Base-by-base conservation (phyloP, 1,284 basidiomycete species). In the Phlebopus sp. region DNA sequence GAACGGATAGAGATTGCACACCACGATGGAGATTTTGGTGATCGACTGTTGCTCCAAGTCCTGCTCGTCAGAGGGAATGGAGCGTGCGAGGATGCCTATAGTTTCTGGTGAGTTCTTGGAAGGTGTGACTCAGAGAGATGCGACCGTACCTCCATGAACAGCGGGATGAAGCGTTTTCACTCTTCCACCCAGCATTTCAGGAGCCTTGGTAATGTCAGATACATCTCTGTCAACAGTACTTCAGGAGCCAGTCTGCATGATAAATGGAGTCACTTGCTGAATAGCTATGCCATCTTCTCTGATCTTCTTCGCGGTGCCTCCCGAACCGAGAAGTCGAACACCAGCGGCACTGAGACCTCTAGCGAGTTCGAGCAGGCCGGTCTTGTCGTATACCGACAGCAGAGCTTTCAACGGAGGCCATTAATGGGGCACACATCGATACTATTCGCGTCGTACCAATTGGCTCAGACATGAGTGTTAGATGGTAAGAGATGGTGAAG, bases 151-250 rank as follows among this genome's bases (percentile, higher is more conserved):
- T 64, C 97, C 97, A 67, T 99, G 97, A 19, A 99, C 92, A 17
- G 90, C 95, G 43, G 97, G 97, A 66, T 99, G 97, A n/a, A 99
- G 82, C 5, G 97, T 99, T 77, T 99, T 99, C 55, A 99, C 97
- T 54, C 97, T 81, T 37, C 97, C 97, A 47, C 96, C 95, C 13
- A 99, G 81, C 93, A 99, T 99, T 71, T 99, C 97, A n/a, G 96
- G 97, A 1, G 95, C 95, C 64, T 96, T 96, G 44, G 97, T 99
- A 71, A 99, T 90, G 63, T 94, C 91, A 17, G 94, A 93, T 38
- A 99, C 95, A 81, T 99, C 97, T 57, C 95, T 97, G 57, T n/a
- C 13, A 31, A 8, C 14, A 10, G 18, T 13, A 19, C n/a, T 37
- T 66, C 19, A 61, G 47, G 41, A 46, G 19, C 32, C 18, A 19